These are phyloP conservation scores for Leccinum broughii DNA, from an alignment of 768 basidiomycete genomes.

Conservation along the genomic window DNA sequence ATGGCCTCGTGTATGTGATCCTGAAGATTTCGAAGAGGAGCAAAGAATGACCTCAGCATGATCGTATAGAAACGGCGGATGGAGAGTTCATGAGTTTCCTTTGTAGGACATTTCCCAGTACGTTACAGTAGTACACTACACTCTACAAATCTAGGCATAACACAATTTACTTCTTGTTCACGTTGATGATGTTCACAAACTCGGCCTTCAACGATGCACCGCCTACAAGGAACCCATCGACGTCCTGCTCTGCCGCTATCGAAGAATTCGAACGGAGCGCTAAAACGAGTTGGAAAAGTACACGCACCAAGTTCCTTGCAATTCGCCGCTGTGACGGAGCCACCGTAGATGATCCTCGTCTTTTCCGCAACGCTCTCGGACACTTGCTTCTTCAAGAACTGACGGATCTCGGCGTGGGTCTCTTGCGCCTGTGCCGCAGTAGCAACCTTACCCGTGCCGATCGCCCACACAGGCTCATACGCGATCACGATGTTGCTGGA, in stretches of 20 bases:
- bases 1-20: constrained; percentile 39
- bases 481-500: constrained; percentile 88
- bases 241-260: constrained; percentile 72
- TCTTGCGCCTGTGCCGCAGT: constrained; percentile 92
- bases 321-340: constrained; percentile 89
- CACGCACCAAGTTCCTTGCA: constrained; percentile 80
- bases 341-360: constrained; percentile 93
- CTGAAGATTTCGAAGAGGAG: constrained; percentile 57
- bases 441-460: constrained; percentile 96
- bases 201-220: constrained; percentile 98
- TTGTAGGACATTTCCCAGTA: neutral
- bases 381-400: constrained; percentile 65
- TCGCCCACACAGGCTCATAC: constrained; percentile 98
- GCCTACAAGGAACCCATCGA: constrained; percentile 98
- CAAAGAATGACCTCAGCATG: constrained; percentile 58
- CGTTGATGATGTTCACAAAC: constrained; percentile 90
- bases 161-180: constrained; percentile 36
- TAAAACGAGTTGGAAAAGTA: neutral
- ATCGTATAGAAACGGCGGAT: constrained; percentile 22
- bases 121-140: neutral
- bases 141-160: neutral
- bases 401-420: constrained; percentile 80
- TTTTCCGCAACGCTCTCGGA: constrained; percentile 66
- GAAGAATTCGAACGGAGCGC: neutral
- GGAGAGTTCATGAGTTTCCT: neutral